Evolutionary conservation across 306 rosid genomes (phyloP).

Genomic region (Phaseolus lunatus): DNA sequence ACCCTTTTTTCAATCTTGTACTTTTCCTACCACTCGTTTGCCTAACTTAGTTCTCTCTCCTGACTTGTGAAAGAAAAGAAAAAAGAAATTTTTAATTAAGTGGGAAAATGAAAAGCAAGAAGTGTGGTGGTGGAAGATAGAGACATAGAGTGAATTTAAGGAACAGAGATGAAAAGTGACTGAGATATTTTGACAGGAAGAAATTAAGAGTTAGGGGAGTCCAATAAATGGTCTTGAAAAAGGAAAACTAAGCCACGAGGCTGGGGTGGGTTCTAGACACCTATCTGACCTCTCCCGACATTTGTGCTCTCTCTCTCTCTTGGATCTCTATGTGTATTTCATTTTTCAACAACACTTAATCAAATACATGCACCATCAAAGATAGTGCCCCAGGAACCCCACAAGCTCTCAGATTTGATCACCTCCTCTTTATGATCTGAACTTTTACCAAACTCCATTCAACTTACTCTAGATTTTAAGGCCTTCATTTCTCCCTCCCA

Average conservation of each 20-base stretch:
- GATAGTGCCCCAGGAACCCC: constrained; percentile 45
- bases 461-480: constrained; percentile 25
- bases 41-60: constrained; percentile 7
- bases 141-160: constrained; percentile 21
- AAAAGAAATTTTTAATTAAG: background rate
- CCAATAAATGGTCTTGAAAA: constrained; percentile 43
- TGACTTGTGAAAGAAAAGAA: background rate
- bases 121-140: background rate
- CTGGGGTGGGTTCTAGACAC: constrained; percentile 55
- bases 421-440: constrained; percentile 18
- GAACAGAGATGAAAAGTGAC: constrained; percentile 24
- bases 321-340: background rate
- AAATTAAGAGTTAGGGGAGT: constrained; percentile 36
- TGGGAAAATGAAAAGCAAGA: background rate
- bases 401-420: constrained; percentile 35
- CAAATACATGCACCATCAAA: constrained; percentile 27
- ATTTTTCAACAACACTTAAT: constrained; percentile 36
- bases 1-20: constrained; percentile 39
- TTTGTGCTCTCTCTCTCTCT: constrained; percentile 53
- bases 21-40: constrained; percentile 40
- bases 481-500: constrained; percentile 5
- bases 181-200: constrained; percentile 43
- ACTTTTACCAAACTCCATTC: constrained; percentile 46
- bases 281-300: constrained; percentile 58
- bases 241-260: constrained; percentile 47